Evolutionary conservation across 139 green algal genomes (phyloP).

Genomic region (Tetradesmus lagerheimii): DNA sequence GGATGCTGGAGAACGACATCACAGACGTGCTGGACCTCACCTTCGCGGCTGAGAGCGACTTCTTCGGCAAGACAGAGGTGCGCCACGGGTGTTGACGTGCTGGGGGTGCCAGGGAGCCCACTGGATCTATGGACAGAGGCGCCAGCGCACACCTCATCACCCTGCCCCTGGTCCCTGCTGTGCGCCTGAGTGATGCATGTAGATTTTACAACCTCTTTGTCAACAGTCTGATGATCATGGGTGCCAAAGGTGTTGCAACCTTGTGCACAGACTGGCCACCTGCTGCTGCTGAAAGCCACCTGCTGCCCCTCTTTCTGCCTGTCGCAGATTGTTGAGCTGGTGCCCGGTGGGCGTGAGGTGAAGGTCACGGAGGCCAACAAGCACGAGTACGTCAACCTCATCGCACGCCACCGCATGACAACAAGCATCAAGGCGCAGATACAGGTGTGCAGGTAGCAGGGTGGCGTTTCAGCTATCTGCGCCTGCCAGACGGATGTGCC

Average conservation of each 20-base stretch:
- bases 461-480: too few relatives aligned
- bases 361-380: conserved; percentile 97
- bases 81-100: too few relatives aligned
- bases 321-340: conserved; percentile 81
- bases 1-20: conserved; percentile 97
- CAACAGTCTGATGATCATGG: too few relatives aligned
- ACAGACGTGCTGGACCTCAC: conserved; percentile 93
- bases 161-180: too few relatives aligned
- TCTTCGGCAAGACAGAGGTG: conserved; percentile 86
- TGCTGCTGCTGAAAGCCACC: neutral
- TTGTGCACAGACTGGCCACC: too few relatives aligned
- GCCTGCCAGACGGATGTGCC: too few relatives aligned
- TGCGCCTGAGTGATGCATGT: too few relatives aligned
- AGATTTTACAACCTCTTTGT: too few relatives aligned
- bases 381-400: conserved; percentile 95
- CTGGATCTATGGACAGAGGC: too few relatives aligned
- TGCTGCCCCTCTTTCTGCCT: neutral
- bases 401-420: conserved; percentile 96
- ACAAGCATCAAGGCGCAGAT: conserved; percentile 92
- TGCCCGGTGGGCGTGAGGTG: conserved; percentile 72
- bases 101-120: too few relatives aligned
- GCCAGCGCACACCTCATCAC: too few relatives aligned
- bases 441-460: conserved; percentile 56
- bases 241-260: too few relatives aligned
- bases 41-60: conserved; percentile 94